Conservation (phyloP, 1,284 basidiomycete genomes). For the Cryptococcus sp. region DNA sequence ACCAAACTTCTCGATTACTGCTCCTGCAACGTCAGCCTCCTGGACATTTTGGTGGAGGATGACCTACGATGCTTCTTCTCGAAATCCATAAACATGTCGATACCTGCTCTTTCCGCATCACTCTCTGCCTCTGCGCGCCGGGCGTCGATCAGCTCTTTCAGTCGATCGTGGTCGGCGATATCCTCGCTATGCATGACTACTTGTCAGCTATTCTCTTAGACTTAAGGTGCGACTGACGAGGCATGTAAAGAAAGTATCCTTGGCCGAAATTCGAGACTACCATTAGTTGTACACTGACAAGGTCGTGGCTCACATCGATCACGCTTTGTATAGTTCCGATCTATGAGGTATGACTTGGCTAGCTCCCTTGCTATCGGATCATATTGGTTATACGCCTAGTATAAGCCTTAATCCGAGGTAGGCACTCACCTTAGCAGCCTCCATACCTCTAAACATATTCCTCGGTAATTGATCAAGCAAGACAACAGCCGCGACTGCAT, state of each 20-base stretch:
- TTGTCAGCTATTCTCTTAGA: not conserved
- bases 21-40: not conserved
- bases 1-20: conserved; percentile 6
- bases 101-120: conserved; percentile 2
- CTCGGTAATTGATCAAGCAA: conserved; percentile 12
- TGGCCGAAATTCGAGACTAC: conserved; percentile 4
- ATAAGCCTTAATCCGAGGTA: not conserved
- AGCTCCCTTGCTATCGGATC: conserved; percentile 1
- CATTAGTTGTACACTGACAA: not conserved
- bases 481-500: conserved; percentile 6
- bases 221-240: conserved; percentile 4
- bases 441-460: conserved; percentile 9
- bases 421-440: conserved; percentile 5
- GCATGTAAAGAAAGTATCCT: conserved; percentile 9
- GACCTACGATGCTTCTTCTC: conserved; percentile 10
- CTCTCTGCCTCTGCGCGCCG: not conserved
- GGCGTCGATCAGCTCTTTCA: not conserved
- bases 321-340: conserved; percentile 1
- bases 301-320: conserved; percentile 1
- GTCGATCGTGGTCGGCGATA: conserved; percentile 1
- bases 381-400: conserved; percentile 6
- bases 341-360: conserved; percentile 1
- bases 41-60: not conserved
- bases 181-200: conserved; percentile 12
- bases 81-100: conserved; percentile 1